phyloP scores from a whole-genome alignment of 768 basidiomycete species.

The Mycena rebaudengoi region DNA sequence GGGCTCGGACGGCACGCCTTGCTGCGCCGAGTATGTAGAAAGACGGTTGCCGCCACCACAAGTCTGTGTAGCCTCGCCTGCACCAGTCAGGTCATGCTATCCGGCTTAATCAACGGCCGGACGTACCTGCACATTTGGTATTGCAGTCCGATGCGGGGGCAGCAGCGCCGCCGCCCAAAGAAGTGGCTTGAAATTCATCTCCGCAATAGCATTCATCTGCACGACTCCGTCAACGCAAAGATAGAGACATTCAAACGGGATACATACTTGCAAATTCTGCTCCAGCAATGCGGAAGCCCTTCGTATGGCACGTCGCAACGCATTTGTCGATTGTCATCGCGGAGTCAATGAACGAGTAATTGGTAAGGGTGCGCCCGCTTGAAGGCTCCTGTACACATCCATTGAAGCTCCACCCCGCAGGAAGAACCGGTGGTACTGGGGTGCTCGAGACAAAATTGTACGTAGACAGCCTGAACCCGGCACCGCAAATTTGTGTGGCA shows the following conservation, averaged over 20 bases:
- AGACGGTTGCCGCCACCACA: constrained; percentile 9
- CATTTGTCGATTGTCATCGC: constrained; percentile 19
- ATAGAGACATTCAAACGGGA: neutral
- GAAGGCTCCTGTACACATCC: constrained; percentile 15
- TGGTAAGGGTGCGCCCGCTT: constrained; percentile 14
- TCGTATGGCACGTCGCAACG: constrained; percentile 13
- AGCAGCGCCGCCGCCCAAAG: constrained; percentile 2
- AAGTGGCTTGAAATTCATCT: constrained; percentile 8
- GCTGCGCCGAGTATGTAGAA: neutral
- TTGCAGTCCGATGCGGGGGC: no score
- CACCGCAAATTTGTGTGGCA: constrained; percentile 18
- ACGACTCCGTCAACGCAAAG: neutral
- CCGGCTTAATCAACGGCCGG: no score
- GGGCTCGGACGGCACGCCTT: neutral
- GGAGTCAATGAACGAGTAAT: constrained; percentile 17
- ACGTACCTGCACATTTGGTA: no score
- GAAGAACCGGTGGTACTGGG: constrained; percentile 16
- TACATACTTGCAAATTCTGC: constrained; percentile 11
- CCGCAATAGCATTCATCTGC: constrained; percentile 19
- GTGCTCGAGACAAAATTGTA: constrained; percentile 6
- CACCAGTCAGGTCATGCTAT: no score
- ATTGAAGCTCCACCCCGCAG: constrained; percentile 19
- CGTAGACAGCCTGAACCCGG: constrained; percentile 1
- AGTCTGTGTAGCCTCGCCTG: constrained; percentile 19
- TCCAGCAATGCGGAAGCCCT: constrained; percentile 17